Percentiles rank a stretch among this genome's conserved stretches.
Conservation (phyloP, 2,329 filamentous ascomycete genomes). For the Sclerotinia nivalis region DNA sequence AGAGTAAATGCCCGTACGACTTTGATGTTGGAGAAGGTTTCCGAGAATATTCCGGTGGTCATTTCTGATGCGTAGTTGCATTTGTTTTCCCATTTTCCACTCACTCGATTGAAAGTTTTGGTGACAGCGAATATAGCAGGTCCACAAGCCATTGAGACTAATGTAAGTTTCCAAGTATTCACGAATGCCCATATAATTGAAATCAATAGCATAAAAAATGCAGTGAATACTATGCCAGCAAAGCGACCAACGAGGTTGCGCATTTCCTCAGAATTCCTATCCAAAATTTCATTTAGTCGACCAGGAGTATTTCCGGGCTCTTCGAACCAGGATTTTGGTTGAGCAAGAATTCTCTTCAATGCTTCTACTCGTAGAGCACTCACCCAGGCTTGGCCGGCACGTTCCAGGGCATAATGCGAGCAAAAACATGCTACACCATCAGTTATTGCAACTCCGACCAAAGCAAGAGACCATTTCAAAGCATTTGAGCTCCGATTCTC, state of each 20-base stretch:
- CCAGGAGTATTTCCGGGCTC: slow-evolving; percentile 62
- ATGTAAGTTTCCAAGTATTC: slow-evolving; percentile 76
- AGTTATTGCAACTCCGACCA: slow-evolving; percentile 65
- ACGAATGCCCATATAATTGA: slow-evolving; percentile 72
- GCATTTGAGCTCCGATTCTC: slow-evolving; percentile 31
- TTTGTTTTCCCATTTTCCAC: slow-evolving; percentile 69
- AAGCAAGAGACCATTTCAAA: slow-evolving; percentile 63
- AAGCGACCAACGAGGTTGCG: slow-evolving; percentile 79
- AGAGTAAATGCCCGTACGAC: slow-evolving; percentile 75
- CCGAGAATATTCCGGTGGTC: slow-evolving; percentile 64
- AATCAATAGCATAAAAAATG: slow-evolving; percentile 65
- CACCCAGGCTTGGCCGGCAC: slow-evolving; percentile 74
- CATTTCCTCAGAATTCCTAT: slow-evolving; percentile 85
- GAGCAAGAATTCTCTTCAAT: slow-evolving; percentile 68
- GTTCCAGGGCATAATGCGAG: slow-evolving; percentile 71
- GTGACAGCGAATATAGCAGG: slow-evolving; percentile 69
- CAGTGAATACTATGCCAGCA: slow-evolving; percentile 66
- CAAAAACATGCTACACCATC: slow-evolving; percentile 67
- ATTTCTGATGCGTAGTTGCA: slow-evolving; percentile 64
- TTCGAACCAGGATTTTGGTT: slow-evolving; percentile 80
- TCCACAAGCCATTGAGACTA: slow-evolving; percentile 69
- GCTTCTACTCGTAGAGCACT: slow-evolving; percentile 68
- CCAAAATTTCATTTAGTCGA: slow-evolving; percentile 69
- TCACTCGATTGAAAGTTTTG: slow-evolving; percentile 63
- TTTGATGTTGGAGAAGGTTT: slow-evolving; percentile 76